Evolutionary conservation across 2,329 filamentous ascomycete species (phyloP), one percentile per base, ranked within the genome.

Genomic region (Penicillium griseofulvum): DNA sequence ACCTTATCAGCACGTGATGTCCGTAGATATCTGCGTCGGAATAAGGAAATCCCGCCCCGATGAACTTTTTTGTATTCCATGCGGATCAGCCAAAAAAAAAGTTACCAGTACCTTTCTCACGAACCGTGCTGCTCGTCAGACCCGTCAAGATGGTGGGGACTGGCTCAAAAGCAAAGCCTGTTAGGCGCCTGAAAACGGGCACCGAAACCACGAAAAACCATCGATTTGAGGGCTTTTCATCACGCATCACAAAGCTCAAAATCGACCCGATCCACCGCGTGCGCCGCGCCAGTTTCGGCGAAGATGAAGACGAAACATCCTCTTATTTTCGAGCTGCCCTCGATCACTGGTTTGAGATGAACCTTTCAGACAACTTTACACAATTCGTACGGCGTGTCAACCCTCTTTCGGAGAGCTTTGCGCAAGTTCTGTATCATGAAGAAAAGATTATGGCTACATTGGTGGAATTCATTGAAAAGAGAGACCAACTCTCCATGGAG

Each of bases 191-290:
- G 61, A 91, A 89, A 71, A 82, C 82, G 58, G 82, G 82, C 61
- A 95, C 90, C 26, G 80, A 81, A 48, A 89, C 91, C 64, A 86
- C 87, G 59, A 92, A 90, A 70, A 88, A 90, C 49, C 90, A 97
- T 76, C 84, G 90, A 71, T 97, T 91, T 84, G 89, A 97, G 76
- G 88, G 90, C 59, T 97, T 97, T 76, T 90, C 88, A 56, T 84
- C 87, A 70, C 94, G 95, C 74, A 90, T 97, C 72, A 85, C 90
- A 60, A 94, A 92, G 73, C 84, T 97, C 69, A 94, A 90, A 76
- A 87, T 99, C 76, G 93, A 99, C 68, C 94, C 94, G 43, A 83
- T 99, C 64, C 91, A 94, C 74, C 88, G 88, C 76, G 88, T 95
- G 66, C 90, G 91, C 74, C 88, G 88, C 37, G 71, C 71, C 84